phyloP scores from a whole-genome alignment of 2,329 filamentous ascomycete species.

The Sclerotinia subarctica region DNA sequence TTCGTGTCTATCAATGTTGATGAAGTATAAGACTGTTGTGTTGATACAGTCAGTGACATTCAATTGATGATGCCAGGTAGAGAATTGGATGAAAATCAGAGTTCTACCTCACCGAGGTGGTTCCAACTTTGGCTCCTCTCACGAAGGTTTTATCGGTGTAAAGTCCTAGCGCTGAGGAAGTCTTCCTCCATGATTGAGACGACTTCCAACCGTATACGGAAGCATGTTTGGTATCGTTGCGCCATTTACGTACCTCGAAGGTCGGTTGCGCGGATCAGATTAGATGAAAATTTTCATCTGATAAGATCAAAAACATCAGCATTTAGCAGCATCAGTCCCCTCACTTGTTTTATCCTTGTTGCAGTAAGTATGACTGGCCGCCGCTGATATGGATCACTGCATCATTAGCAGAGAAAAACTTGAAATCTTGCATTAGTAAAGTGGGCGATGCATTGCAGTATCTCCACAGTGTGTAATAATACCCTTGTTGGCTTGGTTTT shows the following conservation, averaged over 20 bases:
- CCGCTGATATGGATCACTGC: slow-evolving; percentile 4
- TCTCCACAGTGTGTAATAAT: not conserved
- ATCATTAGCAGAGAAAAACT: slow-evolving; percentile 12
- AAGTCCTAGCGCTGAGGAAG: not conserved
- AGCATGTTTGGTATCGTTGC: too few relatives aligned
- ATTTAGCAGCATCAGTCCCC: not conserved
- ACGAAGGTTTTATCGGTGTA: not conserved
- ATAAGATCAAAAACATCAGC: slow-evolving; percentile 10
- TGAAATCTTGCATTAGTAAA: slow-evolving; percentile 6
- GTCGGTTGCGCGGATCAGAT: slow-evolving; percentile 14
- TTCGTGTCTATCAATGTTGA: not conserved
- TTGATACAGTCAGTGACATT: not conserved
- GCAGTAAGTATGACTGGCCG: slow-evolving; percentile 3
- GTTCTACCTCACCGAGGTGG: not conserved
- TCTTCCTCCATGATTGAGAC: not conserved
- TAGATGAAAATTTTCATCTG: slow-evolving; percentile 20
- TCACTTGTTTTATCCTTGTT: slow-evolving; percentile 9
- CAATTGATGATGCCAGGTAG: not conserved
- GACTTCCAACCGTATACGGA: not conserved
- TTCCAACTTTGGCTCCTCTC: not conserved
- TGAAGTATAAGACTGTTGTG: not conserved
- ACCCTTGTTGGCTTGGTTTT: not conserved
- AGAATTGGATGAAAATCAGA: not conserved
- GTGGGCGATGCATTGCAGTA: not conserved
- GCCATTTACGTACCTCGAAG: slow-evolving; percentile 4